Evolutionary conservation across 2,329 filamentous ascomycete species (phyloP), one percentile per base, ranked within the genome.

Genomic region (Fusarium sp.): DNA sequence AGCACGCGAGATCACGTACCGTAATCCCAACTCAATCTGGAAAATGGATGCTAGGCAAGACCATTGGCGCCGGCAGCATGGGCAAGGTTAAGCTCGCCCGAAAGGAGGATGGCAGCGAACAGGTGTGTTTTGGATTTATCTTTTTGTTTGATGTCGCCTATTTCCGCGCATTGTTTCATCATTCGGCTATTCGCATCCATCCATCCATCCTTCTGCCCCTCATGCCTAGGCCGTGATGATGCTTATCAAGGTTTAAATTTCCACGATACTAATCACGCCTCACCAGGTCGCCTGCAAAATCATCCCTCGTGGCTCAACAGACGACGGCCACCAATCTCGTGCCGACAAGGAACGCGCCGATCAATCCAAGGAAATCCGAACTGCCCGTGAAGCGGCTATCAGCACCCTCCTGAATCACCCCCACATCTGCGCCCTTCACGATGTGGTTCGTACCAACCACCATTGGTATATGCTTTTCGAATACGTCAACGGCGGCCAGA

Each of bases 391-490:
- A 83, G 96, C 96, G 47, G 96, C 96, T 76, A 98, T 99, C 80
- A 96, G 98, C 72, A 97, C 94, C 33, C 90, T 99, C 54, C 89
- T 98, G 65, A 94, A 95, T 80, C 96, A 98, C 79, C 96, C 96
- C 20, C 97, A 98, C 80, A 97, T 99, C 66, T 98, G 96, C 82
- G 95, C 94, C 67, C 93, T 99, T 89, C 91, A 95, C 75, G 96
- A 99, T 84, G 95, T 98, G 33, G 93, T 98, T 64, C 92, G 95
- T 66, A 98, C 96, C 57, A 96, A 96, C 79, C 96, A 98, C 82
- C 96, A 99, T 83, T 99, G 96, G 96, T 99, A 99, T 84, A 99
- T 99, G 96, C 91, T 99, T 58, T 99, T 98, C 80, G 96, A 99
- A 85, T 98, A 96, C 82, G 96, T 99, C 83, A 98, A 99, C 80